Evolutionary conservation across 2,329 filamentous ascomycete species (phyloP).

Genomic region (Alternaria dauci): DNA sequence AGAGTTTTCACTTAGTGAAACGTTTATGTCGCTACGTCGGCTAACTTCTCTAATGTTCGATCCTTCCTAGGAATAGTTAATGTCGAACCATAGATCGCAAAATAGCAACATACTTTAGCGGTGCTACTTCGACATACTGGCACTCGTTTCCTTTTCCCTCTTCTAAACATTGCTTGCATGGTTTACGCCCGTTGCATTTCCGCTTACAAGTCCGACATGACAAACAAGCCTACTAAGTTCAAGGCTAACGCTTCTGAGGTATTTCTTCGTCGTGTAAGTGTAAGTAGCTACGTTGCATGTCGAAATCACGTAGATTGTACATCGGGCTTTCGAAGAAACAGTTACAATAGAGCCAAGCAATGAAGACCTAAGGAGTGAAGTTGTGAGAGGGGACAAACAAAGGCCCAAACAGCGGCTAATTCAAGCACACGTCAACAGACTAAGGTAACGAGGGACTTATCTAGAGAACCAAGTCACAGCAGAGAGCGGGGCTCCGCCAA

Average conservation of each 20-base stretch:
- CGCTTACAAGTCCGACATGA: neutral
- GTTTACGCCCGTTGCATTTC: neutral
- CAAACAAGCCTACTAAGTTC: neutral
- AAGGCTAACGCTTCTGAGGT: neutral
- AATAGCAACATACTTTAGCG: neutral
- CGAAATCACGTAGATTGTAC: neutral
- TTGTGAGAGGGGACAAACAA: neutral
- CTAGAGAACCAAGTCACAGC: neutral
- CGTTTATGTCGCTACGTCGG: neutral
- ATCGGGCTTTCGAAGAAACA: neutral
- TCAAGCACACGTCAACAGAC: neutral
- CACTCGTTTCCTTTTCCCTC: neutral
- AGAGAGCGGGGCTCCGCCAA: neutral
- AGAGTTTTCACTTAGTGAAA: neutral
- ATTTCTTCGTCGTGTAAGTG: neutral
- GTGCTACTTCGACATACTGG: neutral
- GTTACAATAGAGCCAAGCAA: too few relatives aligned
- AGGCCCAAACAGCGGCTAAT: neutral
- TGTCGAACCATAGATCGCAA: neutral
- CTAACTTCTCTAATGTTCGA: neutral
- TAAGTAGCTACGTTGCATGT: neutral
- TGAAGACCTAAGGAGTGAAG: neutral
- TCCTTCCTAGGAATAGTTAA: constrained; percentile 1
- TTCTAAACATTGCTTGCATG: neutral
- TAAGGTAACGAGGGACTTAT: neutral